A percentile compares a stretch with the other conserved stretches of the same genome.
These are phyloP conservation scores for Pythium guiyangense DNA, from an alignment of 352 stramenopile genomes.

Conservation along the genomic window DNA sequence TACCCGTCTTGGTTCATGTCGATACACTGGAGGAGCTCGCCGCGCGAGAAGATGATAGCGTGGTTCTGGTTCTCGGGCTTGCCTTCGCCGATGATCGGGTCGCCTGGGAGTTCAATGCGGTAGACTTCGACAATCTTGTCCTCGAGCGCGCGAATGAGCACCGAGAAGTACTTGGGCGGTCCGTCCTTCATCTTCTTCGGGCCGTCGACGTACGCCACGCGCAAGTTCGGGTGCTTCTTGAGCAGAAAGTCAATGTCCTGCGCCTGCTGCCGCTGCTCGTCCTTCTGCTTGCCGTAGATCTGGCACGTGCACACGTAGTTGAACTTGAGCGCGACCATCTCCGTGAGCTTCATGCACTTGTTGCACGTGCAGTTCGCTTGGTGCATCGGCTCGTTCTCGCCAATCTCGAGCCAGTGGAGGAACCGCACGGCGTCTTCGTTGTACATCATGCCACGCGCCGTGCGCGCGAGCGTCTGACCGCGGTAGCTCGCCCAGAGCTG, in stretches of 20 bases:
- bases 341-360: slow-evolving; percentile 74
- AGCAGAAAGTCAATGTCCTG: slow-evolving; percentile 74
- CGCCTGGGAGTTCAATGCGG: slow-evolving; percentile 74
- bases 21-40: slow-evolving; percentile 86
- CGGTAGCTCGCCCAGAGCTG: slow-evolving; percentile 83
- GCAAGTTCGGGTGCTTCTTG: slow-evolving; percentile 72
- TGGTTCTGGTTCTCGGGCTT: slow-evolving; percentile 90
- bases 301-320: slow-evolving; percentile 88
- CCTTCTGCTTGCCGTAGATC: slow-evolving; percentile 86
- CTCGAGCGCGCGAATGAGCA: slow-evolving; percentile 63
- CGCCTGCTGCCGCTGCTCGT: slow-evolving; percentile 78
- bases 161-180: slow-evolving; percentile 79
- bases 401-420: slow-evolving; percentile 84
- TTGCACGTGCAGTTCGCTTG: slow-evolving; percentile 73
- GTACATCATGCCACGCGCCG: too few relatives aligned
- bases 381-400: slow-evolving; percentile 86
- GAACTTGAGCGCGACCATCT: slow-evolving; percentile 87
- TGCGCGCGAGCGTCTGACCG: slow-evolving; percentile 80
- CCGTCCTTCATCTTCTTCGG: slow-evolving; percentile 87
- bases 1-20: slow-evolving; percentile 90
- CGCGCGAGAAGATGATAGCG: slow-evolving; percentile 83
- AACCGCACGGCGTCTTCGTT: slow-evolving; percentile 84
- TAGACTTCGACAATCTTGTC: slow-evolving; percentile 82
- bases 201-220: slow-evolving; percentile 80
- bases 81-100: slow-evolving; percentile 85